Evolutionary conservation across 1,284 basidiomycete genomes (phyloP).

Genomic region (Boletus semigastroideus): DNA sequence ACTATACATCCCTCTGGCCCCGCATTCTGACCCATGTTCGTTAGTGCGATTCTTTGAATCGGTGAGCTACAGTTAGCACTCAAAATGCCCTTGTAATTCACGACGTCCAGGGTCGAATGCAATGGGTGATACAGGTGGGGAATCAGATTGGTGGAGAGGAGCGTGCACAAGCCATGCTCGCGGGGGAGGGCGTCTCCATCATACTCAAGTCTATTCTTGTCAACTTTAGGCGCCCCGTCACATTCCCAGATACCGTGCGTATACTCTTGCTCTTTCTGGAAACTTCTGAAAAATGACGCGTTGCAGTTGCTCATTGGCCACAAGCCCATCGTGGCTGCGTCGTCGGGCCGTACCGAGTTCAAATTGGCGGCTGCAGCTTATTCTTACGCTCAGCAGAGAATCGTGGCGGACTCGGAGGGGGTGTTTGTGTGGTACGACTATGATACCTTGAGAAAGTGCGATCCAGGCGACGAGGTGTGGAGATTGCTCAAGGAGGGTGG

Average conservation of each 20-base stretch:
- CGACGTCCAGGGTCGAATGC: conserved; percentile 52
- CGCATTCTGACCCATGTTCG: background rate
- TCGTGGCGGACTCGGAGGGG: conserved; percentile 64
- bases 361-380: conserved; percentile 54
- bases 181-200: conserved; percentile 60
- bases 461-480: conserved; percentile 50
- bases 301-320: conserved; percentile 63
- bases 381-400: conserved; percentile 56
- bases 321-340: conserved; percentile 34
- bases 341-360: conserved; percentile 44
- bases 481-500: conserved; percentile 17
- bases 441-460: conserved; percentile 59
- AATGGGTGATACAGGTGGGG: conserved; percentile 60
- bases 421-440: conserved; percentile 77
- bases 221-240: conserved; percentile 65
- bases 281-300: background rate
- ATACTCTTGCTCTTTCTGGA: background rate
- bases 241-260: conserved; percentile 68
- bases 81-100: background rate
- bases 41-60: conserved; percentile 69
- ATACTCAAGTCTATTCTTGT: conserved; percentile 71
- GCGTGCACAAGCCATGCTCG: conserved; percentile 54
- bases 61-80: conserved; percentile 30
- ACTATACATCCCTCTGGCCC: background rate
- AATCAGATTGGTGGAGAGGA: conserved; percentile 56